A percentile compares a stretch with the other conserved stretches of the same genome.
Conservation (phyloP, 2,329 filamentous ascomycete genomes). For the Hymenoscyphus fraxineus region DNA sequence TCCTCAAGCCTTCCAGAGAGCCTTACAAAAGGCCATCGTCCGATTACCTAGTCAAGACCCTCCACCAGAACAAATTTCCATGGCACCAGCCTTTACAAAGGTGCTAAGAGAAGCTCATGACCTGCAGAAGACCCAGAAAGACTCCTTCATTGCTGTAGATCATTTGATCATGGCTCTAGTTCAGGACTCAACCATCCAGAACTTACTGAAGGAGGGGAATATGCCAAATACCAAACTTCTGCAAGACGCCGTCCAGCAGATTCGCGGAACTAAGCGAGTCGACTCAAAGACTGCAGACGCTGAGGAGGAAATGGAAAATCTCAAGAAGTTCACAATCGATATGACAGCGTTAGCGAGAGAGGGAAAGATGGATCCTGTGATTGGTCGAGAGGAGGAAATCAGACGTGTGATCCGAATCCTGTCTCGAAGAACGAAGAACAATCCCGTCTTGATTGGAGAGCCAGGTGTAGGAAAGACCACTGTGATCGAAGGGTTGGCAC, state of each 20-base stretch:
- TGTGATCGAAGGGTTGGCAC: slow-evolving; percentile 91
- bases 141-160: slow-evolving; percentile 90
- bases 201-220: slow-evolving; percentile 77
- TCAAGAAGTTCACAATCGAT: slow-evolving; percentile 97
- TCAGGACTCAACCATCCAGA: slow-evolving; percentile 73
- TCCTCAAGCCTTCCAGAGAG: slow-evolving; percentile 79
- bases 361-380: slow-evolving; percentile 96
- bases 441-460: slow-evolving; percentile 95
- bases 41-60: slow-evolving; percentile 92
- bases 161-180: slow-evolving; percentile 84
- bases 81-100: slow-evolving; percentile 77
- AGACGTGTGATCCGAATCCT: slow-evolving; percentile 86
- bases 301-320: slow-evolving; percentile 88
- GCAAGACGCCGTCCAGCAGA: slow-evolving; percentile 84
- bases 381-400: slow-evolving; percentile 94
- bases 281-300: slow-evolving; percentile 95
- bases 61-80: slow-evolving; percentile 80
- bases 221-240: slow-evolving; percentile 88
- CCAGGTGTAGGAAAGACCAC: slow-evolving; percentile 98
- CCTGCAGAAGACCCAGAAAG: slow-evolving; percentile 94
- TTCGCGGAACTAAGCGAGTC: slow-evolving; percentile 87
- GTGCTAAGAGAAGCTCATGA: slow-evolving; percentile 82
- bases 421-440: slow-evolving; percentile 94
- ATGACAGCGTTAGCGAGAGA: slow-evolving; percentile 96
- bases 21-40: slow-evolving; percentile 87